phyloP scores from a whole-genome alignment of 2,329 filamentous ascomycete species.

The Hymenoscyphus fraxineus region DNA sequence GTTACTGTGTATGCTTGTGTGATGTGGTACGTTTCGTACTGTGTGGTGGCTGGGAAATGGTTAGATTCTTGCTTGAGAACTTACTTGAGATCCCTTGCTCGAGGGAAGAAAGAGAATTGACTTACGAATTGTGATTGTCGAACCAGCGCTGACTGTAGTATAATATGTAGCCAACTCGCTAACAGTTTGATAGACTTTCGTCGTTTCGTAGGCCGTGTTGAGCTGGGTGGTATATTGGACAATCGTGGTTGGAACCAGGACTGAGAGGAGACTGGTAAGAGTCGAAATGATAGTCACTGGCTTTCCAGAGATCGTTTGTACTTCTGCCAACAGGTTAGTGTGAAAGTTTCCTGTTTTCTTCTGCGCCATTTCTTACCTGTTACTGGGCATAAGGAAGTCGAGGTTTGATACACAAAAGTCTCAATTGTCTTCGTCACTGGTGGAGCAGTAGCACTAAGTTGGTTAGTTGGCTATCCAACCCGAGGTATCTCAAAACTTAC shows the following conservation, averaged over 20 bases:
- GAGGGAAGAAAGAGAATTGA: not conserved
- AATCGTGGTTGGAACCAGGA: constrained; percentile 28
- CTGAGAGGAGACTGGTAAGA: constrained; percentile 26
- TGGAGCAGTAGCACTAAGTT: constrained; percentile 13
- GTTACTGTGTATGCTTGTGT: constrained; percentile 35
- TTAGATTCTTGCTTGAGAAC: constrained; percentile 3
- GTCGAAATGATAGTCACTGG: constrained; percentile 39
- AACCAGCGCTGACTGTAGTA: constrained; percentile 43
- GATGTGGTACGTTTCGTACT: constrained; percentile 41
- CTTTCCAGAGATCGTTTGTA: constrained; percentile 38
- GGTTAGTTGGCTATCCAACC: not conserved
- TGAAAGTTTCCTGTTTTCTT: not conserved
- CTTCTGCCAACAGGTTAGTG: not conserved
- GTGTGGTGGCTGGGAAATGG: constrained; percentile 37
- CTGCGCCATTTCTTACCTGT: not conserved
- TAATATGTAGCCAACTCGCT: constrained; percentile 38
- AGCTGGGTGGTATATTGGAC: constrained; percentile 36
- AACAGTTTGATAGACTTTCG: constrained; percentile 39
- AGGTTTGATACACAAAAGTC: constrained; percentile 33
- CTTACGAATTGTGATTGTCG: constrained; percentile 38
- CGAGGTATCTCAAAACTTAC: constrained; percentile 1
- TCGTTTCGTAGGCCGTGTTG: constrained; percentile 34
- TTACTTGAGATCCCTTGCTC: not conserved
- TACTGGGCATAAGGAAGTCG: constrained; percentile 43
- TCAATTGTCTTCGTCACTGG: constrained; percentile 25